Evolutionary conservation across 2,329 filamentous ascomycete genomes (phyloP).

Genomic region (Cercospora sesami): DNA sequence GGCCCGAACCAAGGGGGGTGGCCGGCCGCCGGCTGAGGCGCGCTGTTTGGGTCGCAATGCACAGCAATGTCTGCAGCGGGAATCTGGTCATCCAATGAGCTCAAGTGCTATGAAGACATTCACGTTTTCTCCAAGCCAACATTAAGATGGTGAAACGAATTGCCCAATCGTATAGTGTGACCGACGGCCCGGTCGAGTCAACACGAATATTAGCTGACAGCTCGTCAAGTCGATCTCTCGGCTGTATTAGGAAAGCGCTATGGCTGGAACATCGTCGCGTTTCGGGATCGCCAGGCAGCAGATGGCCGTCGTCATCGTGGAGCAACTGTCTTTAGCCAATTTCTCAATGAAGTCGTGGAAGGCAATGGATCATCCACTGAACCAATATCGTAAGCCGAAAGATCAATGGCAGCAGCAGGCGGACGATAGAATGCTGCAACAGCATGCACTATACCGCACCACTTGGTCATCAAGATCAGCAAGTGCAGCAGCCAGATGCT

Average conservation of each 20-base stretch:
- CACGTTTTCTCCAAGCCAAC: neutral
- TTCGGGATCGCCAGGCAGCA: neutral
- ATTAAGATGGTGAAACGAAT: neutral
- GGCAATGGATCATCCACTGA: neutral
- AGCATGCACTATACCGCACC: conserved; percentile 16
- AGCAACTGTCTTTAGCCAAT: neutral
- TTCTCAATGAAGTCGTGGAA: neutral
- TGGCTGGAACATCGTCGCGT: neutral
- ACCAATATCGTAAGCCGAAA: conserved; percentile 13
- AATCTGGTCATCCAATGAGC: neutral
- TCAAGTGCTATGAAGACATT: neutral
- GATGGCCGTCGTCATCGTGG: neutral
- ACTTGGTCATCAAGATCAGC: conserved; percentile 16
- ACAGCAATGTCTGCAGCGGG: neutral
- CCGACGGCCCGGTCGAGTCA: neutral
- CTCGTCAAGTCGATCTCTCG: neutral
- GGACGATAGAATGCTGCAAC: conserved; percentile 19
- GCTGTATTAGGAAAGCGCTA: neutral
- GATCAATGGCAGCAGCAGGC: conserved; percentile 18
- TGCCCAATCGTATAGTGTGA: neutral
- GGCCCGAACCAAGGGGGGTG: neutral
- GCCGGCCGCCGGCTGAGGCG: neutral
- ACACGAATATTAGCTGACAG: neutral
- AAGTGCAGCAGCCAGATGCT: conserved; percentile 28
- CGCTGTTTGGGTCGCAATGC: neutral